Conservation (phyloP, 345 rosid genomes). For the Boechera retrofracta region DNA sequence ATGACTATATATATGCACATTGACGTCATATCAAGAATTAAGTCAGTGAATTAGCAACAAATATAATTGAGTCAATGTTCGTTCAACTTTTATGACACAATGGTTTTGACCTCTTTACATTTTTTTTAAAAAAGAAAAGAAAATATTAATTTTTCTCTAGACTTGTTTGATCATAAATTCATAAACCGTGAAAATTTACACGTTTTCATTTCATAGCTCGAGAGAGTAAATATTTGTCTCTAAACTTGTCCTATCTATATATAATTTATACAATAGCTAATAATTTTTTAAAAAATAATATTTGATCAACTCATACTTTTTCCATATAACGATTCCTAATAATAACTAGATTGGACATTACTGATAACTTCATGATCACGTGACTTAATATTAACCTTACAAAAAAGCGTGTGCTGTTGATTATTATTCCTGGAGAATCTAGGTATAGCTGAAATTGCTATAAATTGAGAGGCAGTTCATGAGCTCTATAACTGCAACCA, state of each 20-base stretch:
- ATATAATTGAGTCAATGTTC: constrained; percentile 7
- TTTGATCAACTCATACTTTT: background rate
- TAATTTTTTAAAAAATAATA: background rate
- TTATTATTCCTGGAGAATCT: constrained; percentile 33
- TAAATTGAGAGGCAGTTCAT: constrained; percentile 29
- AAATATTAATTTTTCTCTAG: background rate
- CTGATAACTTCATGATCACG: constrained; percentile 17
- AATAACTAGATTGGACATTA: constrained; percentile 13
- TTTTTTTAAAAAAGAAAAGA: background rate
- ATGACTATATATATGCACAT: background rate
- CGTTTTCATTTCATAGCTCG: constrained; percentile 9
- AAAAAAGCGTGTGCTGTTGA: constrained; percentile 25
- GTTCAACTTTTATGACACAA: background rate
- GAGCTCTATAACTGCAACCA: constrained; percentile 30
- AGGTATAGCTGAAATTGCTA: constrained; percentile 25
- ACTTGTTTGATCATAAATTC: background rate
- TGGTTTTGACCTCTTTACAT: background rate
- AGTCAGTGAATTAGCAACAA: background rate
- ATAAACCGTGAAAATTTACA: background rate
- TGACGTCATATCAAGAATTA: background rate
- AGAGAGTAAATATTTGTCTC: background rate
- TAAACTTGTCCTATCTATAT: background rate
- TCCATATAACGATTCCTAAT: background rate
- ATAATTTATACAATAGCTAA: background rate
- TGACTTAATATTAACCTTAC: constrained; percentile 34